These are phyloP conservation scores for Neocucurbitaria cava DNA, from an alignment of 2,329 filamentous ascomycete species.

Conservation along the genomic window DNA sequence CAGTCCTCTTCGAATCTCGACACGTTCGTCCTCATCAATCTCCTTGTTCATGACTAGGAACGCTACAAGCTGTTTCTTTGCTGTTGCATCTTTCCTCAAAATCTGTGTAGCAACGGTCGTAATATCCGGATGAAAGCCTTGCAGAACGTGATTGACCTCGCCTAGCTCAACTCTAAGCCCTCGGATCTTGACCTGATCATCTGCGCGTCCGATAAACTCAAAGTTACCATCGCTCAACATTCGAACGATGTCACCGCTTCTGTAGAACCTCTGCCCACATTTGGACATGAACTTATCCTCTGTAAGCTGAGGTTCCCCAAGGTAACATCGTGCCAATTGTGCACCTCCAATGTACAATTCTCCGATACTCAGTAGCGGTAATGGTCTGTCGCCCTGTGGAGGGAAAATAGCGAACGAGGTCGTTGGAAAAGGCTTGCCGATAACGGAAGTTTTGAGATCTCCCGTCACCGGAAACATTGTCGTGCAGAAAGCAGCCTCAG, in stretches of 20 bases:
- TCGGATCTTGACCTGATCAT: slow-evolving; percentile 52
- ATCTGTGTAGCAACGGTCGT: slow-evolving; percentile 39
- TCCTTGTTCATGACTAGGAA: slow-evolving; percentile 31
- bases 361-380: slow-evolving; percentile 51
- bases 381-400: slow-evolving; percentile 30
- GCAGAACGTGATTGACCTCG: slow-evolving; percentile 46
- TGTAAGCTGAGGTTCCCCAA: slow-evolving; percentile 44
- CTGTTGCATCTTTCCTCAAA: slow-evolving; percentile 27
- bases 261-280: slow-evolving; percentile 45
- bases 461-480: slow-evolving; percentile 48
- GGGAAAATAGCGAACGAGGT: slow-evolving; percentile 51
- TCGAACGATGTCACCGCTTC: slow-evolving; percentile 48
- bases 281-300: slow-evolving; percentile 38
- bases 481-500: slow-evolving; percentile 55
- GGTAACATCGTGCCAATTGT: slow-evolving; percentile 56
- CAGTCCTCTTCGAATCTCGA: slow-evolving; percentile 26
- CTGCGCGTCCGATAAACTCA: slow-evolving; percentile 48
- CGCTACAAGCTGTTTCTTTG: slow-evolving; percentile 46
- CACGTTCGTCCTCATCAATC: slow-evolving; percentile 7
- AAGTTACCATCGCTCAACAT: slow-evolving; percentile 49
- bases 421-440: slow-evolving; percentile 52
- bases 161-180: slow-evolving; percentile 48
- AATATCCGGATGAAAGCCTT: slow-evolving; percentile 29
- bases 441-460: slow-evolving; percentile 45
- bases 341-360: slow-evolving; percentile 57